A percentile compares a stretch with the other conserved stretches of the same genome.
These are phyloP conservation scores for Boletus speciosus DNA, from an alignment of 768 basidiomycete genomes.

Conservation along the genomic window DNA sequence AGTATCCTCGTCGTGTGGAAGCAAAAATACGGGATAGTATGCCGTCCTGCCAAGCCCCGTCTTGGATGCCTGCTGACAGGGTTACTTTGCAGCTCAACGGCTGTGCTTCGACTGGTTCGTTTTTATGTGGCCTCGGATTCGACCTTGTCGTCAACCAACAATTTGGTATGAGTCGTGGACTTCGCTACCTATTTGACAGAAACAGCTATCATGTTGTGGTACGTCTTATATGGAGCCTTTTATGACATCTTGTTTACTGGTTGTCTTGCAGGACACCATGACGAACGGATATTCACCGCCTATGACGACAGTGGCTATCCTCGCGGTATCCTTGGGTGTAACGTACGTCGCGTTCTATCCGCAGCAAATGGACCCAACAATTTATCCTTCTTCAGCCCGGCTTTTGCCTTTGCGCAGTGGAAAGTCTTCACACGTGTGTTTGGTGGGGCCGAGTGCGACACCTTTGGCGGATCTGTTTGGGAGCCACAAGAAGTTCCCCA, in stretches of 20 bases:
- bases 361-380: not conserved
- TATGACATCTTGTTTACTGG: not conserved
- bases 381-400: slow-evolving; percentile 36
- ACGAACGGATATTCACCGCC: slow-evolving; percentile 49
- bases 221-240: slow-evolving; percentile 19
- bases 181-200: slow-evolving; percentile 61
- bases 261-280: slow-evolving; percentile 42
- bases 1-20: slow-evolving; percentile 42
- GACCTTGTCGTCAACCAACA: slow-evolving; percentile 59
- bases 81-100: slow-evolving; percentile 36
- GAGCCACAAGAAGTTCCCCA: slow-evolving; percentile 20
- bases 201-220: slow-evolving; percentile 57
- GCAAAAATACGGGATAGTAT: slow-evolving; percentile 50
- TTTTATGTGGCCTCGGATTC: slow-evolving; percentile 51
- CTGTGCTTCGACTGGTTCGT: slow-evolving; percentile 60
- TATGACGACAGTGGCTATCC: slow-evolving; percentile 44
- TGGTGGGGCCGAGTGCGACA: slow-evolving; percentile 27
- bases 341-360: slow-evolving; percentile 42
- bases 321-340: slow-evolving; percentile 51
- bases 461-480: slow-evolving; percentile 23
- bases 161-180: slow-evolving; percentile 58
- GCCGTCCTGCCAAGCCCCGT: slow-evolving; percentile 12
- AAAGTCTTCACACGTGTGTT: slow-evolving; percentile 50
- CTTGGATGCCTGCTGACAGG: slow-evolving; percentile 1
- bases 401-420: slow-evolving; percentile 54